phyloP scores from a whole-genome alignment of 176 grass and related monocot species.

The Areca catechu region DNA sequence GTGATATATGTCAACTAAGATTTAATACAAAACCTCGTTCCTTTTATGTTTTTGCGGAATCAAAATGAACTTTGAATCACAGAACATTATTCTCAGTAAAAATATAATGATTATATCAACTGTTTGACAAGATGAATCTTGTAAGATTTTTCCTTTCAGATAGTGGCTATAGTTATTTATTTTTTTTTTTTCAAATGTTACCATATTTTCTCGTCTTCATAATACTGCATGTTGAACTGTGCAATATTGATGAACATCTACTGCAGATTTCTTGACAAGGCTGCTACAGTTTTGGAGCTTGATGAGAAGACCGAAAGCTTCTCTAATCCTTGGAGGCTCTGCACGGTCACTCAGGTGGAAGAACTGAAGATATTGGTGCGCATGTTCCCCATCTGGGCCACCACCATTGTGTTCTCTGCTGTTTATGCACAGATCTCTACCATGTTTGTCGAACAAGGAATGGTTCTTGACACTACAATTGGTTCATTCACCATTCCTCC shows the following conservation, averaged over 20 bases:
- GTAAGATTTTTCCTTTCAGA: no score
- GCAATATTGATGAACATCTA: constrained; percentile 16
- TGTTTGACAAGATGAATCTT: no score
- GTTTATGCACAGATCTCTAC: constrained; percentile 80
- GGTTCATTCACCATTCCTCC: constrained; percentile 76
- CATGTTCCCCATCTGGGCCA: constrained; percentile 84
- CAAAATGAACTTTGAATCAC: no score
- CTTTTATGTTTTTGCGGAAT: no score
- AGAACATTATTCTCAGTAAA: no score
- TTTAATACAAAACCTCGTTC: no score
- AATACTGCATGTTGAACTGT: no score
- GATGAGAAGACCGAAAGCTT: constrained; percentile 41
- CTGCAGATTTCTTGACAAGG: constrained; percentile 78
- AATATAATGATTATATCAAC: no score
- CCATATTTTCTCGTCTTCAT: no score
- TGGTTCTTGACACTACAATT: constrained; percentile 62
- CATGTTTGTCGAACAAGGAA: constrained; percentile 92
- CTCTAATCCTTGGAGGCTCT: constrained; percentile 53
- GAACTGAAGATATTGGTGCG: constrained; percentile 77
- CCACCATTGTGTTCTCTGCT: constrained; percentile 73
- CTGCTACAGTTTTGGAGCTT: constrained; percentile 58
- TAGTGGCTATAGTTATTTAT: no score
- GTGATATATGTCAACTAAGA: no score
- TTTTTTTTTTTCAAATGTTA: no score
- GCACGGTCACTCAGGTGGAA: constrained; percentile 83